These are phyloP conservation scores for Oryza glumipatula DNA, from an alignment of 176 grass and related monocot species.

Conservation along the genomic window DNA sequence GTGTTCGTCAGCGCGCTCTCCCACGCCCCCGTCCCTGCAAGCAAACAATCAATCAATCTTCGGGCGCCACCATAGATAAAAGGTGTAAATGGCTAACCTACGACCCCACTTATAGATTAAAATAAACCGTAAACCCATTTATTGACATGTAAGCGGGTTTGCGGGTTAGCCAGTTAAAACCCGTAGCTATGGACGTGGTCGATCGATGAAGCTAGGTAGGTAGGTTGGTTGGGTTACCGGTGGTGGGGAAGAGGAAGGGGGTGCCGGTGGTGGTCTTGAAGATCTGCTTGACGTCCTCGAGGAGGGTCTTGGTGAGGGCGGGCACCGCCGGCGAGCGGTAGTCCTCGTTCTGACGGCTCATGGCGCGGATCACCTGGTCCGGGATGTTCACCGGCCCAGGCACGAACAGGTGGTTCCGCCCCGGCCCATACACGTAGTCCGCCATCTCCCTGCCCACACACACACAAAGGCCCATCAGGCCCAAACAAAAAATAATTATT, in stretches of 20 bases:
- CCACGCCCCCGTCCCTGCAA: conserved; percentile 81
- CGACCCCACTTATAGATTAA: too few relatives aligned
- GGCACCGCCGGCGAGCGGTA: conserved; percentile 91
- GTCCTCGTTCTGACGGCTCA: conserved; percentile 98
- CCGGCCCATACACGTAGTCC: conserved; percentile 88
- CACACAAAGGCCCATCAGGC: background rate
- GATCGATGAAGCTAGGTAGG: background rate
- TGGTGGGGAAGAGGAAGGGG: conserved; percentile 87
- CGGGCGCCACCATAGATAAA: background rate
- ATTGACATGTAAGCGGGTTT: too few relatives aligned
- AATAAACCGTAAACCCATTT: too few relatives aligned
- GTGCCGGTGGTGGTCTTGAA: conserved; percentile 97
- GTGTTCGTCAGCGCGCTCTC: conserved; percentile 99
- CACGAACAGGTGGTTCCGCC: conserved; percentile 89
- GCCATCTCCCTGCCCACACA: conserved; percentile 41
- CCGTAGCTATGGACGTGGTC: too few relatives aligned
- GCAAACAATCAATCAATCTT: background rate
- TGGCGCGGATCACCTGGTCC: conserved; percentile 80
- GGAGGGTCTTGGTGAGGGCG: conserved; percentile 73
- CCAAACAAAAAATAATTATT: too few relatives aligned
- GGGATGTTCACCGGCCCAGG: conserved; percentile 96
- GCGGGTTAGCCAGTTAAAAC: too few relatives aligned
- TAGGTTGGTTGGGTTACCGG: conserved; percentile 29
- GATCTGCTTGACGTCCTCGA: conserved; percentile 95
- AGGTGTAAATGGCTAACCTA: too few relatives aligned